Conservation (phyloP, 306 rosid genomes). For the Corylus americana region DNA sequence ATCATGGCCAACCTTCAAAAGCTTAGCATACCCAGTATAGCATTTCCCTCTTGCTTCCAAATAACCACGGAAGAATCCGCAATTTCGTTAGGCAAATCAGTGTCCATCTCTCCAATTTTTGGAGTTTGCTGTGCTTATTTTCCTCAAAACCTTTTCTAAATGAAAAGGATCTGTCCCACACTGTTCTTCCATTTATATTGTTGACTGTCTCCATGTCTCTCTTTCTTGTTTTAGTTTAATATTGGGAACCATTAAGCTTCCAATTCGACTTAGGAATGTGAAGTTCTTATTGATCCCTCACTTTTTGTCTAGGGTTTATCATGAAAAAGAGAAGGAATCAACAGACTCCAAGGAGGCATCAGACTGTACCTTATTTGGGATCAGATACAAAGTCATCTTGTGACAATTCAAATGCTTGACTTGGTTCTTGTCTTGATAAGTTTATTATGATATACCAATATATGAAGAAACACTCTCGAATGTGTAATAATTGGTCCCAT, state of each 20-base stretch:
- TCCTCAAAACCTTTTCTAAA: slow-evolving; percentile 45
- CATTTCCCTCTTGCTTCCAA: slow-evolving; percentile 52
- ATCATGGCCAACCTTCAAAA: slow-evolving; percentile 67
- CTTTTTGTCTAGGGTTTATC: slow-evolving; percentile 47
- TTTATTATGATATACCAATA: slow-evolving; percentile 65
- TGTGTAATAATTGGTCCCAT: slow-evolving; percentile 43
- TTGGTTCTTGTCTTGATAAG: slow-evolving; percentile 59
- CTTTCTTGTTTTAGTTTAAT: slow-evolving; percentile 45
- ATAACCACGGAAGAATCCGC: slow-evolving; percentile 71
- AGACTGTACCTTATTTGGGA: slow-evolving; percentile 47
- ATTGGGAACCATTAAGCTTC: slow-evolving; percentile 47
- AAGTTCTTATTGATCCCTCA: slow-evolving; percentile 46
- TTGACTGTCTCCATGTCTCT: slow-evolving; percentile 44
- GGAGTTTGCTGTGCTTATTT: slow-evolving; percentile 57
- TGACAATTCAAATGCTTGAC: slow-evolving; percentile 62
- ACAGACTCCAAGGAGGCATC: slow-evolving; percentile 68
- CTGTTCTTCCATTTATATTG: slow-evolving; percentile 34
- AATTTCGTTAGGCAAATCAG: slow-evolving; percentile 50
- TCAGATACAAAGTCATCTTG: slow-evolving; percentile 54
- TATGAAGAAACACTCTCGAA: slow-evolving; percentile 49
- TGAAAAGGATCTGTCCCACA: slow-evolving; percentile 44
- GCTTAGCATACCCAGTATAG: slow-evolving; percentile 74
- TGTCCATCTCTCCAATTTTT: slow-evolving; percentile 45
- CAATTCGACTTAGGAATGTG: slow-evolving; percentile 39
- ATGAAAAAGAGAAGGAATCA: slow-evolving; percentile 47